Percentiles rank a stretch among this genome's conserved stretches.
Conservation (phyloP, 805 yeast species). For the Candida schatavii region DNA sequence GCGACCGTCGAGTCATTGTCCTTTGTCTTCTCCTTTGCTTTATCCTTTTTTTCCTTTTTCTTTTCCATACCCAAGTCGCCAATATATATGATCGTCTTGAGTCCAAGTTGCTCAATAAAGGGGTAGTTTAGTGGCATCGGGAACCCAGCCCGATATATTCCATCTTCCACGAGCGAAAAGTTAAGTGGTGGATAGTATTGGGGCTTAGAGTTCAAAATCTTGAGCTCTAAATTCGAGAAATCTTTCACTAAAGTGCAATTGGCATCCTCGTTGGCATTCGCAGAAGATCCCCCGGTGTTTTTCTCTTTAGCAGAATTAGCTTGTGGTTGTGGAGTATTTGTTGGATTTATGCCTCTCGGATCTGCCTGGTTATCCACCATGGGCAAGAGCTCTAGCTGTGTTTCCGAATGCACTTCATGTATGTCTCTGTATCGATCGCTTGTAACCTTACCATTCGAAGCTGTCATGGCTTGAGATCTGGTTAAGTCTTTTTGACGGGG, state of each 20-base stretch:
- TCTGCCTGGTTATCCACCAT: constrained; percentile 7
- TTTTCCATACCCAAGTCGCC: constrained; percentile 55
- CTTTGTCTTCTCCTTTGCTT: constrained; percentile 9
- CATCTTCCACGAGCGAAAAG: constrained; percentile 84
- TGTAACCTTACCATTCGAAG: neutral
- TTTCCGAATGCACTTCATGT: constrained; percentile 8
- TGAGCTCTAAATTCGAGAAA: constrained; percentile 7
- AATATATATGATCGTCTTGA: constrained; percentile 77
- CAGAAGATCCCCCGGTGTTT: neutral
- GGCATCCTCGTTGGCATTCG: neutral
- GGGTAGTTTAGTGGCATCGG: constrained; percentile 85
- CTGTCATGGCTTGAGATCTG: neutral
- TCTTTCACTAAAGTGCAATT: neutral
- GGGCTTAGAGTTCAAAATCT: constrained; percentile 13
- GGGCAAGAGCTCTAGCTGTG: constrained; percentile 10
- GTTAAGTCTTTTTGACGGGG: no score
- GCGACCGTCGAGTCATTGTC: constrained; percentile 11
- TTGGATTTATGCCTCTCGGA: neutral
- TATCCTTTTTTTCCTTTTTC: constrained; percentile 15
- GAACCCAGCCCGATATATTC: constrained; percentile 87
- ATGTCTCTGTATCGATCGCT: constrained; percentile 6
- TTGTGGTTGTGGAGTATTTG: neutral
- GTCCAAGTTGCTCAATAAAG: constrained; percentile 65
- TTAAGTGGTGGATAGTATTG: constrained; percentile 82
- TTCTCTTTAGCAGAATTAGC: no score